Percentiles rank a stretch among this genome's conserved stretches.
phyloP scores from a whole-genome alignment of 2,329 filamentous ascomycete species.

The Cladosporium austrohemisphaericum region DNA sequence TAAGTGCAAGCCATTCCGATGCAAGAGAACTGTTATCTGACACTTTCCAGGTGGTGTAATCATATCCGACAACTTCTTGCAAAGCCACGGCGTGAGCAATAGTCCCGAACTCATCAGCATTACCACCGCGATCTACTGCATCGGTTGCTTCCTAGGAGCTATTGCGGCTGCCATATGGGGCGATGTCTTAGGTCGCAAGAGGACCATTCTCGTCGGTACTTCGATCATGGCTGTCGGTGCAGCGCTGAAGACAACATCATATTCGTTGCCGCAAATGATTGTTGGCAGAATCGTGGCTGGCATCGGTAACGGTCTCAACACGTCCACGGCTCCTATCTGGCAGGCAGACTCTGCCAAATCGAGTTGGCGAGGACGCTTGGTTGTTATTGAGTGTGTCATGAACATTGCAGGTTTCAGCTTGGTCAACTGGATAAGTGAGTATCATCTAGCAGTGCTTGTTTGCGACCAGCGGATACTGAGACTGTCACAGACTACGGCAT shows the following conservation, averaged over 20 bases:
- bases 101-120: slow-evolving; percentile 22
- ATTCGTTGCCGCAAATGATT: slow-evolving; percentile 36
- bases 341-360: slow-evolving; percentile 49
- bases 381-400: slow-evolving; percentile 50
- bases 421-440: slow-evolving; percentile 44
- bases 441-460: too few species aligned
- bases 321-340: slow-evolving; percentile 47
- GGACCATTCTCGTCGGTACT: slow-evolving; percentile 41
- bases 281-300: slow-evolving; percentile 46
- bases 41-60: slow-evolving; percentile 35
- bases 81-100: slow-evolving; percentile 32
- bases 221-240: slow-evolving; percentile 43
- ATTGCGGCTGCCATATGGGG: slow-evolving; percentile 40
- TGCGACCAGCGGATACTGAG: too few species aligned
- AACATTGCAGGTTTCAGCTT: slow-evolving; percentile 51
- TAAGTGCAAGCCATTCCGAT: slow-evolving; percentile 63
- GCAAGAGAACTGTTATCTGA: slow-evolving; percentile 52
- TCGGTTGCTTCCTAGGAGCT: slow-evolving; percentile 49
- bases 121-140: slow-evolving; percentile 24
- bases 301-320: slow-evolving; percentile 47
- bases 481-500: slow-evolving; percentile 43
- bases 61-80: slow-evolving; percentile 36
- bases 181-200: slow-evolving; percentile 43
- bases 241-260: slow-evolving; percentile 37
- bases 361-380: slow-evolving; percentile 46